Evolutionary conservation across 306 rosid genomes (phyloP), one percentile per base, ranked within the genome.

Genomic region (Erythrophleum fordii): DNA sequence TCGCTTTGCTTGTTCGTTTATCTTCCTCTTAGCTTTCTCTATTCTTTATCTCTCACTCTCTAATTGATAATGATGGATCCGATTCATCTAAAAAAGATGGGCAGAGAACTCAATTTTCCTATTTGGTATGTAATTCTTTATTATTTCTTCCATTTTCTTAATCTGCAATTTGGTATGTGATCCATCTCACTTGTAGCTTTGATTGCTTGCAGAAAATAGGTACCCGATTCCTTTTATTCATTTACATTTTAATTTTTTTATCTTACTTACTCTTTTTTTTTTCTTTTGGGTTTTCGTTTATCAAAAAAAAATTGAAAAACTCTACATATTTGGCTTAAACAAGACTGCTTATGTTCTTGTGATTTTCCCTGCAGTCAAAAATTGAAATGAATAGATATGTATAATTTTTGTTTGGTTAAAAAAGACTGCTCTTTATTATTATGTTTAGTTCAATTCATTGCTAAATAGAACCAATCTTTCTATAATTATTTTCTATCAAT

Each of bases 41-140:
- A 23, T 35, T 13, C 48, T 17, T 28, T 26, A 23, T 69, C 60
- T 9, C 29, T 23, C 56, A 37, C 72, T n/a, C n/a, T 58, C 11
- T 7, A 67, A 20, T 16, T 20, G 20, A 37, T 60, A 72, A 92
- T 91, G 97, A 91, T 45, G 52, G 86, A 80, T 71, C 52, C 68
- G 52, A 62, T 25, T 74, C 84, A 91, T 85, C 90, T 95, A 3
- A 96, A 95, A 82, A 87, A 60, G 83, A 91, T 95, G 98, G 96
- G 96, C 59, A 86, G 82, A 83, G 98, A 95, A 74, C 95, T 95
- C 81, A 89, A 91, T 23, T 95, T 98, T 65, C 99, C 99, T 20
- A 93, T 95, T 22, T 95, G 99, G 99, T 94, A 89, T 6, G 48
- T 29, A 5, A 41, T 60, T 56, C n/a, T 71, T 18, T 67, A 37